These are phyloP conservation scores for Colletotrichum higginsianum DNA, from an alignment of 2,329 filamentous ascomycete genomes.

Conservation along the genomic window DNA sequence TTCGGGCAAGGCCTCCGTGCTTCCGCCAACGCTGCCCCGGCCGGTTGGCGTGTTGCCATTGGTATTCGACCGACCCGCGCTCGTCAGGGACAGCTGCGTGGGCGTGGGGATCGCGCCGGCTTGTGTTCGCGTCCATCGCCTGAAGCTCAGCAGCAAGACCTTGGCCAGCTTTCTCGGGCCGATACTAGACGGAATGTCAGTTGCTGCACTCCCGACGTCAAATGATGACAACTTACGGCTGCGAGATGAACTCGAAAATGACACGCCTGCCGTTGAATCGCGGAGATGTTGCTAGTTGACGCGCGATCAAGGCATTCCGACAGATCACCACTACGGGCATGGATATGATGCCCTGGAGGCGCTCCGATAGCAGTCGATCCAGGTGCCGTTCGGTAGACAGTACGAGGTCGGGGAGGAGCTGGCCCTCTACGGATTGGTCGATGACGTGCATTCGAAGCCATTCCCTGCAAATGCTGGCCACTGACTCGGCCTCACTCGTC, in stretches of 20 bases:
- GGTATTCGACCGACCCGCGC: not conserved
- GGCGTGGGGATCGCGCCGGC: slow-evolving; percentile 6
- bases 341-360: not conserved
- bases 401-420: slow-evolving; percentile 47
- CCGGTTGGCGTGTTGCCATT: not conserved
- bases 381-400: slow-evolving; percentile 44
- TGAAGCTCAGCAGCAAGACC: slow-evolving; percentile 48
- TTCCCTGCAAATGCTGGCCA: slow-evolving; percentile 49
- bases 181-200: slow-evolving; percentile 44
- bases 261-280: slow-evolving; percentile 44
- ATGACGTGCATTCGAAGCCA: slow-evolving; percentile 53
- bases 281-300: slow-evolving; percentile 44
- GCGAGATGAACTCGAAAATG: slow-evolving; percentile 55
- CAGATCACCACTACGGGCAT: slow-evolving; percentile 51
- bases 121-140: slow-evolving; percentile 46
- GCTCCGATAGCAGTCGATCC: slow-evolving; percentile 17
- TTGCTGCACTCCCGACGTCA: not conserved
- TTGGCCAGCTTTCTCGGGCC: slow-evolving; percentile 56
- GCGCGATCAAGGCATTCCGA: slow-evolving; percentile 49
- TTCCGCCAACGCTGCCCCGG: not conserved
- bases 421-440: slow-evolving; percentile 23
- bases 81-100: slow-evolving; percentile 5
- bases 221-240: slow-evolving; percentile 49
- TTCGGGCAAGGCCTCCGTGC: not conserved
- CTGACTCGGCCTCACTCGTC: slow-evolving; percentile 41